Evolutionary conservation across 805 yeast genomes (phyloP).

Genomic region (Wickerhamomyces xylosicus): DNA sequence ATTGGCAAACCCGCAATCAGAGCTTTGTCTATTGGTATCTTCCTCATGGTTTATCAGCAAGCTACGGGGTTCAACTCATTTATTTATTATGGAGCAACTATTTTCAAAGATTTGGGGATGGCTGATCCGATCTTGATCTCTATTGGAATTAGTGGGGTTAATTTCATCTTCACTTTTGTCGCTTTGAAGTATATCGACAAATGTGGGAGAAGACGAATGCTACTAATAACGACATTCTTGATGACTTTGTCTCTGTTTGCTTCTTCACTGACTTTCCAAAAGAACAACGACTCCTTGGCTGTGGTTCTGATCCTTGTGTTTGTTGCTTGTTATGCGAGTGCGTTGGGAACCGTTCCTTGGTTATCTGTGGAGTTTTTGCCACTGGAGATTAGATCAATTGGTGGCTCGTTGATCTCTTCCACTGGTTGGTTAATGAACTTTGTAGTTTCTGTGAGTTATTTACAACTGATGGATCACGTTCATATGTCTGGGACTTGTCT

Average conservation of each 20-base stretch:
- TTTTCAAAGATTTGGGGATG: constrained; percentile 41
- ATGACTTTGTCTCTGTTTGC: constrained; percentile 26
- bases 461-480: constrained; percentile 21
- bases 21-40: constrained; percentile 37
- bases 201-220: constrained; percentile 35
- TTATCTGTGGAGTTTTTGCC: constrained; percentile 34
- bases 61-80: constrained; percentile 54
- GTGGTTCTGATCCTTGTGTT: constrained; percentile 21
- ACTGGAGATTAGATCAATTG: constrained; percentile 29
- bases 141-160: constrained; percentile 42
- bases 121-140: constrained; percentile 47
- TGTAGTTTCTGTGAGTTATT: constrained; percentile 25
- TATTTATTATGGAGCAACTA: constrained; percentile 51
- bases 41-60: constrained; percentile 47
- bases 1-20: constrained; percentile 19
- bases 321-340: constrained; percentile 33
- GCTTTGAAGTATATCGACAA: constrained; percentile 40
- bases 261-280: constrained; percentile 21
- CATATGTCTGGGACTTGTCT: constrained; percentile 25
- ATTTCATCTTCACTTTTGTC: constrained; percentile 43
- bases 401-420: constrained; percentile 31
- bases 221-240: constrained; percentile 31
- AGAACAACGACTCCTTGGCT: constrained; percentile 4
- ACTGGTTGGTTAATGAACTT: constrained; percentile 32
- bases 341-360: constrained; percentile 36